phyloP scores from a whole-genome alignment of 208 protist species.

The Sergeia podlipaevii region DNA sequence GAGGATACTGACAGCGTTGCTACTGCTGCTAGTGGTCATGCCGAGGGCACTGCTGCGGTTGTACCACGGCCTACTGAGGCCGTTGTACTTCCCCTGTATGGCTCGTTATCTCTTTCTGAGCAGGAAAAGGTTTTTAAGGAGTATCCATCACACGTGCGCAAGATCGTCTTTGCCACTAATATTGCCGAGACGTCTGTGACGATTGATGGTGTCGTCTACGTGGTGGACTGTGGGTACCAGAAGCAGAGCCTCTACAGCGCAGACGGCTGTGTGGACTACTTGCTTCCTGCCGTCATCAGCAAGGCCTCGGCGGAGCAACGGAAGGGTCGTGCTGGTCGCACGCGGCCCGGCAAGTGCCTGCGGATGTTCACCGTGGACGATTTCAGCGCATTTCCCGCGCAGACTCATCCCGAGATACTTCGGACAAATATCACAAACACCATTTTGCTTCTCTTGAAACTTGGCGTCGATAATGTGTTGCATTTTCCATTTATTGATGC shows the following conservation, averaged over 20 bases:
- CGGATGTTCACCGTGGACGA: conserved; percentile 93
- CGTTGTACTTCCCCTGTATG: conserved; percentile 80
- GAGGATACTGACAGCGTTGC: background rate
- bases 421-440: conserved; percentile 95
- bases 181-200: conserved; percentile 99
- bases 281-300: conserved; percentile 98
- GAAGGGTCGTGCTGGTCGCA: conserved; percentile 99
- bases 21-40: too few species aligned
- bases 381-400: conserved; percentile 70
- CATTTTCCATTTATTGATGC: conserved; percentile 98
- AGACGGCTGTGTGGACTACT: conserved; percentile 94
- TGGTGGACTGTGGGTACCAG: conserved; percentile 98
- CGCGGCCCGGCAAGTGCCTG: conserved; percentile 97
- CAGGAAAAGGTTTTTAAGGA: conserved; percentile 76
- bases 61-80: conserved; percentile 15
- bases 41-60: background rate
- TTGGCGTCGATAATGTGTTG: conserved; percentile 96
- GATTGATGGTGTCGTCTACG: conserved; percentile 99
- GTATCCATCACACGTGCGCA: conserved; percentile 48
- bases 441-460: conserved; percentile 94
- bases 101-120: conserved; percentile 59
- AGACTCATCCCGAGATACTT: conserved; percentile 95
- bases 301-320: conserved; percentile 98
- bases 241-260: conserved; percentile 99
- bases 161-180: conserved; percentile 98